A percentile compares a stretch with the other conserved stretches of the same genome.
phyloP scores from a whole-genome alignment of 371 early-diverging fungal species.

The Gilbertella persicaria region DNA sequence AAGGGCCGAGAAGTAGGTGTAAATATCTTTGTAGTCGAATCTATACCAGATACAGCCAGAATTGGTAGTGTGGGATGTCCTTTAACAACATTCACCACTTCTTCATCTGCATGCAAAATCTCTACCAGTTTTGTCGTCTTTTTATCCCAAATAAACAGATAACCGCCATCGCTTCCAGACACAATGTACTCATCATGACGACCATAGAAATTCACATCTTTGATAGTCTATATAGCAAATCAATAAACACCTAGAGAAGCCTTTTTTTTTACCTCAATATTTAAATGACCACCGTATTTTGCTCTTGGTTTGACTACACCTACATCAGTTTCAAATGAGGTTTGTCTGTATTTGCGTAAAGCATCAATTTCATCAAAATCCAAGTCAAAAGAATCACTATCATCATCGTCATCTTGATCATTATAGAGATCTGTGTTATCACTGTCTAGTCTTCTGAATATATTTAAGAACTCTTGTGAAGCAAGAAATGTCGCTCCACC shows the following conservation, averaged over 20 bases:
- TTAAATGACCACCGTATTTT: slow-evolving; percentile 43
- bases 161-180: slow-evolving; percentile 82
- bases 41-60: slow-evolving; percentile 72
- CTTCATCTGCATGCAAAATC: slow-evolving; percentile 64
- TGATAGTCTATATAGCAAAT: slow-evolving; percentile 57
- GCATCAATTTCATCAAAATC: slow-evolving; percentile 16
- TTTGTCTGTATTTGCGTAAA: slow-evolving; percentile 2
- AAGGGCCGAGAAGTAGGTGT: slow-evolving; percentile 47
- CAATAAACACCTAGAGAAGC: no score
- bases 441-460: slow-evolving; percentile 4
- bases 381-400: slow-evolving; percentile 20
- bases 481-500: no score
- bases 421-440: background rate
- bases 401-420: background rate
- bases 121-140: slow-evolving; percentile 61
- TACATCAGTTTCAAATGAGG: slow-evolving; percentile 16
- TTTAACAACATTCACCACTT: slow-evolving; percentile 60
- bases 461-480: no score
- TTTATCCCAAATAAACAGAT: slow-evolving; percentile 77
- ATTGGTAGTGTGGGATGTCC: slow-evolving; percentile 50
- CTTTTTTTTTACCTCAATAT: slow-evolving; percentile 32
- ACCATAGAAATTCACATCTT: slow-evolving; percentile 82
- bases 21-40: slow-evolving; percentile 73
- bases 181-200: slow-evolving; percentile 68
- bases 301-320: slow-evolving; percentile 29